phyloP scores from a whole-genome alignment of 2,329 filamentous ascomycete genomes.

The Biscogniauxia mediterranea region DNA sequence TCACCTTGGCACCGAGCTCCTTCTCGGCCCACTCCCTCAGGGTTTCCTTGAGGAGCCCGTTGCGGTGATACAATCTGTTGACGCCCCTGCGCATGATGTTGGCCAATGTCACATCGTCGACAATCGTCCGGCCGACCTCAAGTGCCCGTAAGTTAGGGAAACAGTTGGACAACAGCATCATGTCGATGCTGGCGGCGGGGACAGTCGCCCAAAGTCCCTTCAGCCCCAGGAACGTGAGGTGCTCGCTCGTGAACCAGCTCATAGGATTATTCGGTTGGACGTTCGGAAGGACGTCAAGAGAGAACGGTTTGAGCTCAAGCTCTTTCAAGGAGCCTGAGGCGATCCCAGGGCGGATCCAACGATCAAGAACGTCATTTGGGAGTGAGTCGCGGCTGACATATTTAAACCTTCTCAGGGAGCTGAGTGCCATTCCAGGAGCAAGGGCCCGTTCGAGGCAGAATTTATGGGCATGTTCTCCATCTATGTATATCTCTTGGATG shows the following conservation, averaged over 20 bases:
- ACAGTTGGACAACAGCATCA: slow-evolving; percentile 20
- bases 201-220: too few relatives aligned
- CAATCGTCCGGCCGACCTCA: slow-evolving; percentile 22
- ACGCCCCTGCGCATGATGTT: slow-evolving; percentile 22
- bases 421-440: too few relatives aligned
- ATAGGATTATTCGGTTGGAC: neutral
- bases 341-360: slow-evolving; percentile 19
- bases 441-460: neutral
- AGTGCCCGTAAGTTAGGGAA: slow-evolving; percentile 28
- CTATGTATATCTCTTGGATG: neutral
- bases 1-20: slow-evolving; percentile 16
- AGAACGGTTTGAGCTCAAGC: slow-evolving; percentile 19
- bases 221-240: slow-evolving; percentile 24
- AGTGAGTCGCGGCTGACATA: too few relatives aligned
- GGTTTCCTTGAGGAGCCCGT: slow-evolving; percentile 1
- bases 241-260: slow-evolving; percentile 25
- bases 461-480: neutral
- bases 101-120: slow-evolving; percentile 20
- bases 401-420: too few relatives aligned
- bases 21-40: slow-evolving; percentile 23
- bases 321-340: slow-evolving; percentile 23
- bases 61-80: slow-evolving; percentile 21
- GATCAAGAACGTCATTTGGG: slow-evolving; percentile 1
- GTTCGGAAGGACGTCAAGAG: slow-evolving; percentile 1
- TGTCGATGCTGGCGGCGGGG: too few relatives aligned